phyloP scores from a whole-genome alignment of 139 green algal species.

The Coelastrella sp. region DNA sequence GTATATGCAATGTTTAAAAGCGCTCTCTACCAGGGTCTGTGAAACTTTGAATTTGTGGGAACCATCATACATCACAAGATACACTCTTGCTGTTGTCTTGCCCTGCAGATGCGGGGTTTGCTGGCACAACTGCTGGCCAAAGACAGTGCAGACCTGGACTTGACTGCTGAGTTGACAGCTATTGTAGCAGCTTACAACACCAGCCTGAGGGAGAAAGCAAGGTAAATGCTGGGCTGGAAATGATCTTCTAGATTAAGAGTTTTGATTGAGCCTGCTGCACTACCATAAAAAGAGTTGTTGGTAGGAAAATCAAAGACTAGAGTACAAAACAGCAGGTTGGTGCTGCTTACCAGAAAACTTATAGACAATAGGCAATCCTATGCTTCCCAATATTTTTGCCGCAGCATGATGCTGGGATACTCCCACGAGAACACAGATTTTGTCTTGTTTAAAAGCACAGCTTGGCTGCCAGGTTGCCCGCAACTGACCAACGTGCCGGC shows the following conservation, averaged over 20 bases:
- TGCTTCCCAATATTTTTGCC: no score
- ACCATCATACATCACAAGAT: background rate
- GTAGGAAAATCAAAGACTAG: background rate
- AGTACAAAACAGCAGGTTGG: no score
- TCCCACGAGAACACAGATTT: no score
- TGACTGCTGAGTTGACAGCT: background rate
- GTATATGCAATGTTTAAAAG: no score
- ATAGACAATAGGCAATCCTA: no score
- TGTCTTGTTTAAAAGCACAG: no score
- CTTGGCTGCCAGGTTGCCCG: no score
- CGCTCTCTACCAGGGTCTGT: background rate
- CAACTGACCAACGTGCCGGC: no score
- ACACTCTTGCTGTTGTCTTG: background rate
- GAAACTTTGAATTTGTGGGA: background rate
- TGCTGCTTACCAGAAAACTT: no score
- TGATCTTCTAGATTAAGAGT: background rate
- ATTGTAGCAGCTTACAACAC: conserved; percentile 20
- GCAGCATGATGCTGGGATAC: no score
- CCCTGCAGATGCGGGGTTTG: conserved; percentile 31
- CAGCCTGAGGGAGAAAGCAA: background rate
- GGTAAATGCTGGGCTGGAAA: background rate
- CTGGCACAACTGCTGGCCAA: conserved; percentile 31
- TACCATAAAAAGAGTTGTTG: background rate
- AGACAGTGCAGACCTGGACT: conserved; percentile 1
- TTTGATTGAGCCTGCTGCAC: background rate